Conservation (phyloP, 169 alveolate species). For the Plasmodium malariae region DNA sequence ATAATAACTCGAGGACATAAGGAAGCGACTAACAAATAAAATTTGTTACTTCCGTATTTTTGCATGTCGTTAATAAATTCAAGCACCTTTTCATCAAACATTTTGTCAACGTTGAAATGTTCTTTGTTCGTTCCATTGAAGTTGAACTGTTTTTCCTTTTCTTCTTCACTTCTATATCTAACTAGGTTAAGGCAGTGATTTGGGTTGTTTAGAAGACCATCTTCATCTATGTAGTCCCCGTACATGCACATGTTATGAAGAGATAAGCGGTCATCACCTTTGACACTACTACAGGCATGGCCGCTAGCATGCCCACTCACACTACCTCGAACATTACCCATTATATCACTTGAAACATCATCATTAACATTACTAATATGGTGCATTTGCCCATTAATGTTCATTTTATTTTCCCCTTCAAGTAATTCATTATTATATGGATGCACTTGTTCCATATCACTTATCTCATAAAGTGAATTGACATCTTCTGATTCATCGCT, state of each 20-base stretch:
- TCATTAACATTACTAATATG: no score
- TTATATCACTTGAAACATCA: no score
- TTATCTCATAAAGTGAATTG: no score
- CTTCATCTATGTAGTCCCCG: slow-evolving; percentile 55
- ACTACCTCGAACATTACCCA: no score
- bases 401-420: no score
- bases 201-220: background rate
- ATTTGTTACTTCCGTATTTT: slow-evolving; percentile 78
- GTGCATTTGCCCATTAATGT: no score
- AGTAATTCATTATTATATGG: no score
- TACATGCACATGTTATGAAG: slow-evolving; percentile 30
- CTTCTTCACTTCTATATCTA: background rate
- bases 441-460: no score
- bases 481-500: no score
- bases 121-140: background rate
- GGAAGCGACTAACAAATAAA: slow-evolving; percentile 81
- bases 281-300: no score
- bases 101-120: background rate
- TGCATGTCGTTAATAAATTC: slow-evolving; percentile 79
- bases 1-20: slow-evolving; percentile 78
- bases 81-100: slow-evolving; percentile 24
- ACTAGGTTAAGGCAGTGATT: background rate
- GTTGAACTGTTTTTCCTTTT: background rate
- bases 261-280: no score
- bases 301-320: no score